phyloP scores from a whole-genome alignment of 768 basidiomycete genomes.

The Tylopilus vinaceipallidus region DNA sequence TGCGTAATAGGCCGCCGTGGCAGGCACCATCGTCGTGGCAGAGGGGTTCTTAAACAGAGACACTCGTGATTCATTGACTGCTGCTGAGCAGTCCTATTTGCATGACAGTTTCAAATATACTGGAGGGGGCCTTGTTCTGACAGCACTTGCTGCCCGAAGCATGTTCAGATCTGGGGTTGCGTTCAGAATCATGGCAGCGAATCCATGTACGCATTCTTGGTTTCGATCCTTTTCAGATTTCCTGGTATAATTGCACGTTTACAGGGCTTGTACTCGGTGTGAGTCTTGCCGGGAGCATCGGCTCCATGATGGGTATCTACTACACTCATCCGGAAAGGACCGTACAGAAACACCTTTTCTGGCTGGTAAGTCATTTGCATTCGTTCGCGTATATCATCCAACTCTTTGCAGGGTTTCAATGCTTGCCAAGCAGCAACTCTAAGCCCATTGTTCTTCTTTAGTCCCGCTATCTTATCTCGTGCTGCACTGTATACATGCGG shows the following conservation, averaged over 20 bases:
- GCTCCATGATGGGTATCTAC: slow-evolving; percentile 80
- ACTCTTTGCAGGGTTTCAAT: slow-evolving; percentile 64
- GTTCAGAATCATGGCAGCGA: slow-evolving; percentile 76
- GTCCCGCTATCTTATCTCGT: slow-evolving; percentile 79
- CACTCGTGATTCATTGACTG: slow-evolving; percentile 64
- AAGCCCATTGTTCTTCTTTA: slow-evolving; percentile 86
- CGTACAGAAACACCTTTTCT: slow-evolving; percentile 75
- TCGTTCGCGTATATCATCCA: not conserved
- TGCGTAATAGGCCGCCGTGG: slow-evolving; percentile 65
- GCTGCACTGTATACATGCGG: slow-evolving; percentile 88
- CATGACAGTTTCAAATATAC: slow-evolving; percentile 83
- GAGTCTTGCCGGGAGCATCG: slow-evolving; percentile 76
- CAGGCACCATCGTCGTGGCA: slow-evolving; percentile 61
- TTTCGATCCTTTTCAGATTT: not conserved
- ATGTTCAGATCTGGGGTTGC: slow-evolving; percentile 69
- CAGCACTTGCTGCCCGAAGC: slow-evolving; percentile 75
- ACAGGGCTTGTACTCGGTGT: slow-evolving; percentile 80
- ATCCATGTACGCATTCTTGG: slow-evolving; percentile 59
- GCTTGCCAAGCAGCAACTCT: slow-evolving; percentile 83
- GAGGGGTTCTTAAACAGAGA: slow-evolving; percentile 75
- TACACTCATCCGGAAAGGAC: slow-evolving; percentile 78
- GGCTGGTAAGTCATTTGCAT: slow-evolving; percentile 53
- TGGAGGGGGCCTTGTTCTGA: slow-evolving; percentile 73
- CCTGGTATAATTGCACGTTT: slow-evolving; percentile 1
- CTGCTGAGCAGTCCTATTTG: slow-evolving; percentile 63